These are phyloP conservation scores for Terfezia claveryi DNA, from an alignment of 495 filamentous ascomycete genomes.

Conservation along the genomic window DNA sequence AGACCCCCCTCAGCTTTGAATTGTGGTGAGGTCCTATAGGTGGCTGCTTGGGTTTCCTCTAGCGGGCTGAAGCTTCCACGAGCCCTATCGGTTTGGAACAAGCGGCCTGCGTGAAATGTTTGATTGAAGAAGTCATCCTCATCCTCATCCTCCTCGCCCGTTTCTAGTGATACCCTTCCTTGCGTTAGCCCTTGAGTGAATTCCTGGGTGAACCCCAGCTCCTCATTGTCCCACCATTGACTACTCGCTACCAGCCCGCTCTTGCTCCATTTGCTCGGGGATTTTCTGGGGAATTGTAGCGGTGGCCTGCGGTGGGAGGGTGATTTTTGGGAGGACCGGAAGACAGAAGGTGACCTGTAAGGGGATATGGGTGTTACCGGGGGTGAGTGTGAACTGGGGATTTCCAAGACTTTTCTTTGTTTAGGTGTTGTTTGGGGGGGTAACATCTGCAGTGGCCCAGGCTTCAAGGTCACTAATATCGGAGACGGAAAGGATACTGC, in stretches of 20 bases:
- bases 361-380: constrained; percentile 11
- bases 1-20: too few species aligned
- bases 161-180: too few species aligned
- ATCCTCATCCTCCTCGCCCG: not conserved
- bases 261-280: not conserved
- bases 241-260: constrained; percentile 9
- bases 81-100: not conserved
- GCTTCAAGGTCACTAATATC: not conserved
- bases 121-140: not conserved
- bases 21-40: not conserved
- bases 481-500: not conserved
- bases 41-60: not conserved
- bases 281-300: not conserved
- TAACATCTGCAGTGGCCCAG: constrained; percentile 1
- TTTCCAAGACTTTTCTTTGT: constrained; percentile 1
- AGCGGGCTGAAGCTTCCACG: not conserved
- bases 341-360: not conserved
- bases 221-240: constrained; percentile 18
- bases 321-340: not conserved
- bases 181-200: too few species aligned
- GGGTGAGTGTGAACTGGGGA: constrained; percentile 13
- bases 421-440: constrained; percentile 8
- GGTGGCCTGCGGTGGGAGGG: not conserved
- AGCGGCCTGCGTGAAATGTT: not conserved
- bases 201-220: not conserved